Base-by-base conservation (phyloP, 345 rosid species). In the Reutealis trisperma region DNA sequence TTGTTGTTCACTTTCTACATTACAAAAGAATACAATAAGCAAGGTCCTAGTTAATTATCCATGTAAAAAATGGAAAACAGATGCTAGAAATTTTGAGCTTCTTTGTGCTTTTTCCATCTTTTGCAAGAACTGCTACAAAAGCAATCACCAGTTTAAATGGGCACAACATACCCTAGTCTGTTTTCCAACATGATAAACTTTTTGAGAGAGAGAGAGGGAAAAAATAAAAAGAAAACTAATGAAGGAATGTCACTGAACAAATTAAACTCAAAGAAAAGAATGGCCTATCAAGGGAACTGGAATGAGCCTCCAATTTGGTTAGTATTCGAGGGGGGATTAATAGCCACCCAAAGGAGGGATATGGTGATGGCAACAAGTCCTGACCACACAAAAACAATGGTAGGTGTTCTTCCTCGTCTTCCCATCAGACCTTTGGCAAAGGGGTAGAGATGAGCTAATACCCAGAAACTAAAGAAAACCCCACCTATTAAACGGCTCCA, bases 401-500 rank as follows among this genome's bases (percentile, higher is more conserved):
- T 95, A 1, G 98, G 99, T 3, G 99, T 95, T 76, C 92, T 91
- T 71, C 99, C 99, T 79, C 99, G 82, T 82, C 99, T 88, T 79
- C 99, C 99, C 99, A 93, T 95, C 0, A 95, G 88, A 18, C 99
- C 99, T 85, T 95, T 95, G 0, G 98, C 98, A 8, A 95, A 95
- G 6, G 99, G 99, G 70, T 95, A 95, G n/a, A 95, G 90, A 87
- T 95, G 99, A 73, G 97, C 97, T 91, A 95, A 86, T 0, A 93
- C 99, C 99, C 99, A 95, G 86, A 95, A 95, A 73, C 99, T 95
- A 82, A 95, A 95, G 91, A 95, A 95, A 69, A 95, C 94, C 64
- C 99, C 99, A 30, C 99, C 99, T 41, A 95, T 59, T 66, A 95
- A 67, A 16, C 86, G 84, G 80, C 98, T 95, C 99, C 99, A 95